Evolutionary conservation across 1,284 basidiomycete species (phyloP), one percentile per base, ranked within the genome.

Genomic region (Austroboletus niveus): DNA sequence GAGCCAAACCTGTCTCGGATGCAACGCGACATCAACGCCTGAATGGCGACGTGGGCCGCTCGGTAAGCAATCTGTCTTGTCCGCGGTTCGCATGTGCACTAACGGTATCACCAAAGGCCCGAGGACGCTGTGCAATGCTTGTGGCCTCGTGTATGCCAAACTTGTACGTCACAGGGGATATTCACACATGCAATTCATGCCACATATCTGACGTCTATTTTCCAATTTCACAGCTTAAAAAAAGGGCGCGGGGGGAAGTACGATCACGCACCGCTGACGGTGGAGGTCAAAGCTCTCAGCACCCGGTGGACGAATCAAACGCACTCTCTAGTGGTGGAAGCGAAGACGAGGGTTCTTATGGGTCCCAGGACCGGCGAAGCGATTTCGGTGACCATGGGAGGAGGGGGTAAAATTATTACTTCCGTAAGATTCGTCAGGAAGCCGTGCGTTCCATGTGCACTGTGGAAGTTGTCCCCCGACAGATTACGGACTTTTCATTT

Each of bases 41-140:
- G 88, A 91, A 73, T 91, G 89, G 88, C 75, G 88, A 51, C 71
- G 88, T 58, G 88, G 88, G 1, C 88, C 88, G 14, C 69, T 91
- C 71, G 88, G 87, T 89, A 63, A 66, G 77, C 72, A 39, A 29
- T 31, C 20, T 45, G 24, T 58, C 64, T 66, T 66, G 57, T 60
- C 52, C 55, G 47, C 53, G 61, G 61, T 54, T 53, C 30, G 51
- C 53, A 50, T 60, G 56, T 57, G 52, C 48, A 39, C 46, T 69
- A 53, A 55, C 51, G 47, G 51, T 58, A 51, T 48, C 51, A 57
- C 49, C 41, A 52, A 57, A 81, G 79, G 79, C 40, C 79, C 79
- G 42, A 74, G 80, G 56, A 82, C 79, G 54, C 66, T 81, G 48
- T 81, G 79, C 63, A 81, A 81, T 62, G 79, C 79, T 22, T 81